A percentile compares a stretch with the other conserved stretches of the same genome.
Conservation (phyloP, 2,329 filamentous ascomycete species). For the Simplicillium aogashimaense region DNA sequence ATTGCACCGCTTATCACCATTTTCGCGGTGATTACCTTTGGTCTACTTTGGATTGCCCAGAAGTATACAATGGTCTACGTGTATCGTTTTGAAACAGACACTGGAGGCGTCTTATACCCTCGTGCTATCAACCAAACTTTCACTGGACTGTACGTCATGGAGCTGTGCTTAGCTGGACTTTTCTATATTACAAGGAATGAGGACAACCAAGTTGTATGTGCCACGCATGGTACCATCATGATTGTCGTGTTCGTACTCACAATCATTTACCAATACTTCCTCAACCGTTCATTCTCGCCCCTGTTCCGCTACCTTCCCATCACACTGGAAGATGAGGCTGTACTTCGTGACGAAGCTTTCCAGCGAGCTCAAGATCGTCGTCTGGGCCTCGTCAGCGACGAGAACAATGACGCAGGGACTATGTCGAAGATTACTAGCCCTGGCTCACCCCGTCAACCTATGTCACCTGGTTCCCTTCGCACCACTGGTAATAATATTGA, state of each 20-base stretch:
- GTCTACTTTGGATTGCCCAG: slow-evolving; percentile 86
- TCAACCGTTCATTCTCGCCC: slow-evolving; percentile 77
- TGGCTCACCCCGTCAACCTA: neutral
- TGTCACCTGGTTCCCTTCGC: too few relatives aligned
- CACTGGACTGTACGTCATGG: slow-evolving; percentile 90
- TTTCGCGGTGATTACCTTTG: slow-evolving; percentile 89
- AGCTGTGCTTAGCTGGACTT: slow-evolving; percentile 77
- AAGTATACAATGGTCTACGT: slow-evolving; percentile 97
- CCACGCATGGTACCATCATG: slow-evolving; percentile 77
- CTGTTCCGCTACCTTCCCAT: slow-evolving; percentile 85
- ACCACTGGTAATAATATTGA: slow-evolving; percentile 20
- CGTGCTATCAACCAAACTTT: slow-evolving; percentile 92
- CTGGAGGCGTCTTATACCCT: slow-evolving; percentile 85
- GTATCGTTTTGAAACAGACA: slow-evolving; percentile 80
- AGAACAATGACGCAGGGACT: slow-evolving; percentile 34
- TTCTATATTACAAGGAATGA: slow-evolving; percentile 69
- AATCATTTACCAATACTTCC: slow-evolving; percentile 63
- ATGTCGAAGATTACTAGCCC: slow-evolving; percentile 18
- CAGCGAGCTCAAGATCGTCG: slow-evolving; percentile 65
- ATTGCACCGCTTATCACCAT: slow-evolving; percentile 84
- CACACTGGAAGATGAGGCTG: slow-evolving; percentile 90
- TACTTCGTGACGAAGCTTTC: slow-evolving; percentile 83
- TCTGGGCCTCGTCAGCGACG: slow-evolving; percentile 49
- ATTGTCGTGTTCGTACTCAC: slow-evolving; percentile 65
- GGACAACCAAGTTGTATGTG: slow-evolving; percentile 44